phyloP scores from a whole-genome alignment of 352 stramenopile genomes.

The Phytophthora idaei region DNA sequence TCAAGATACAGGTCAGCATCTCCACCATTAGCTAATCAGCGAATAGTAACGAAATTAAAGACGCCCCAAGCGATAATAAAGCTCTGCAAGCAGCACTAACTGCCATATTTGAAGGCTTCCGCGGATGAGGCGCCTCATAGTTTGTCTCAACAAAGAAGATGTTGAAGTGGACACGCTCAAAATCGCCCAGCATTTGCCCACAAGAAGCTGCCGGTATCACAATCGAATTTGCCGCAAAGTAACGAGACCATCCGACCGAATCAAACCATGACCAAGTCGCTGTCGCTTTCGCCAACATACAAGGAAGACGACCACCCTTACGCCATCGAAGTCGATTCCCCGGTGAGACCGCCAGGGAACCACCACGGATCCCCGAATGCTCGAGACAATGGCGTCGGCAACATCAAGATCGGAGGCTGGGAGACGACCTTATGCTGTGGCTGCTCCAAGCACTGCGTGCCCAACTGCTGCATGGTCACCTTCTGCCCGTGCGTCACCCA shows the following conservation, averaged over 20 bases:
- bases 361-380: not conserved
- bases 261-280: conserved; percentile 4
- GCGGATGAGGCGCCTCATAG: not conserved
- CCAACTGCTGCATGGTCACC: conserved; percentile 55
- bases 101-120: conserved; percentile 1
- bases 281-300: conserved; percentile 2
- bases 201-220: not conserved
- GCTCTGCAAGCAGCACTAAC: too few species aligned
- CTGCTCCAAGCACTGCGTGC: conserved; percentile 50
- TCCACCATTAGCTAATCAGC: not conserved
- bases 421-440: conserved; percentile 37
- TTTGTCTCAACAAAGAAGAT: conserved; percentile 8
- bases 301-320: conserved; percentile 24
- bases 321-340: conserved; percentile 34
- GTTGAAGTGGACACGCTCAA: conserved; percentile 11
- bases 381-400: conserved; percentile 7
- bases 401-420: conserved; percentile 33
- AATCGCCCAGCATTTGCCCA: conserved; percentile 7
- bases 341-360: conserved; percentile 4
- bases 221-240: conserved; percentile 16
- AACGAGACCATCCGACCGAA: not conserved
- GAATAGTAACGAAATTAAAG: not conserved
- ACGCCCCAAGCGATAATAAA: too few species aligned
- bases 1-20: not conserved
- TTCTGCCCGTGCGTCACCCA: conserved; percentile 49